Evolutionary conservation across 495 filamentous ascomycete species (phyloP), one percentile per base, ranked within the genome.

Genomic region (Tuber indicum): DNA sequence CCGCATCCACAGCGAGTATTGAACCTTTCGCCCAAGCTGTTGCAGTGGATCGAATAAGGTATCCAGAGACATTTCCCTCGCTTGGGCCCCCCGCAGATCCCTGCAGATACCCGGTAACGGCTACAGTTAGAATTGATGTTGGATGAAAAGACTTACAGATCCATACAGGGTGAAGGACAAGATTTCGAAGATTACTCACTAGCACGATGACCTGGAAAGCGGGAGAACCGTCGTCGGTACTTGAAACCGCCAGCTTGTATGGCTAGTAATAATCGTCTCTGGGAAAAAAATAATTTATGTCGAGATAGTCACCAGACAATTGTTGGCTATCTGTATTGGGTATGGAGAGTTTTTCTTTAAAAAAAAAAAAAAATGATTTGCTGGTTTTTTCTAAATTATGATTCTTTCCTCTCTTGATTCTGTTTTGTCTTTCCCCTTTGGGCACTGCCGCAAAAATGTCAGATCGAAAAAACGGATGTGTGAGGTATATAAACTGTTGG

Each of bases 61-160:
- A 88, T 16, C 93, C 94, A 5, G 96, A 98, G 5, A 94, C 91
- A 81, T 93, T 92, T 81, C 94, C 90, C 86, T 99, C 96, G 79
- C 89, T 89, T 16, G 96, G 96, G 44, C 96, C 96, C 79, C 96
- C 96, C 73, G 93, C 94, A 44, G 93, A 90, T 74, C 96, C 96
- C 94, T 98, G 84, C 45, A 81, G 74, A 47, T 73, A 73, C 70
- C 77, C 81, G 81, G 79, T 26, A 73, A 47, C 26, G 0, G 17
- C 70, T 71, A 75, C 49, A 74, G 78, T 82, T 75, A 76, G 79
- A 81, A 66, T 66, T 66, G 58, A 36, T 72, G 52, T 73, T 42
- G 71, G 76, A 47, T 36, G 26, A 75, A 70, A 58, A 41, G 36
- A 77, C 46, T 73, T 49, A 69, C 77, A 75, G 71, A 73, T 52